A percentile compares a stretch with the other conserved stretches of the same genome.
phyloP scores from a whole-genome alignment of 192 early-diverging fungal species.

The Linnemannia elongata region DNA sequence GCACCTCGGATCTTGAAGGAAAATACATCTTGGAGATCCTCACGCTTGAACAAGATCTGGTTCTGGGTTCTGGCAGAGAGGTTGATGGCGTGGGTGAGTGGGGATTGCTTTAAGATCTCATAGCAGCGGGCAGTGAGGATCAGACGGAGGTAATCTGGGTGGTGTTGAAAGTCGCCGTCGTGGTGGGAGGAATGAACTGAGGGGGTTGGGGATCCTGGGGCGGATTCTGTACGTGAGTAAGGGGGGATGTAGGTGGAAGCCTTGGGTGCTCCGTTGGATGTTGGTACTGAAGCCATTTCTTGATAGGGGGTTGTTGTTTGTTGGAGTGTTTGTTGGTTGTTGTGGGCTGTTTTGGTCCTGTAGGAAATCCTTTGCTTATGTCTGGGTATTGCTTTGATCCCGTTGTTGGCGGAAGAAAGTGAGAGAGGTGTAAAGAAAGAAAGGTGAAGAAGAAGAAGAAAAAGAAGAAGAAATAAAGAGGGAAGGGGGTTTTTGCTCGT shows the following conservation, averaged over 20 bases:
- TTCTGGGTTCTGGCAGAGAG: conserved; percentile 80
- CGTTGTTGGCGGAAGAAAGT: not conserved
- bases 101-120: conserved; percentile 93
- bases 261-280: not conserved
- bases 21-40: conserved; percentile 97
- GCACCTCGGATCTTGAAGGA: conserved; percentile 99
- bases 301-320: not conserved
- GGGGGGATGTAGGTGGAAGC: conserved; percentile 32
- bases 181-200: not conserved
- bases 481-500: not conserved
- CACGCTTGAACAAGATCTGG: conserved; percentile 90
- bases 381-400: not conserved
- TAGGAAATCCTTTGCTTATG: not conserved
- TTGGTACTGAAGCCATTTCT: not conserved
- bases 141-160: conserved; percentile 92
- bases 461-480: not conserved
- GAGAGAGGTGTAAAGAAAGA: not conserved
- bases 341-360: not conserved
- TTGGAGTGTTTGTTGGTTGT: not conserved
- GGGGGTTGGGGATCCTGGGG: conserved; percentile 23
- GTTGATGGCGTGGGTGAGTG: conserved; percentile 86
- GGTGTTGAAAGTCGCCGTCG: not conserved
- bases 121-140: conserved; percentile 96
- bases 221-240: conserved; percentile 19
- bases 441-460: not conserved